Base-by-base conservation (phyloP, 2,329 filamentous ascomycete genomes). In the Aspergillus vadensis region DNA sequence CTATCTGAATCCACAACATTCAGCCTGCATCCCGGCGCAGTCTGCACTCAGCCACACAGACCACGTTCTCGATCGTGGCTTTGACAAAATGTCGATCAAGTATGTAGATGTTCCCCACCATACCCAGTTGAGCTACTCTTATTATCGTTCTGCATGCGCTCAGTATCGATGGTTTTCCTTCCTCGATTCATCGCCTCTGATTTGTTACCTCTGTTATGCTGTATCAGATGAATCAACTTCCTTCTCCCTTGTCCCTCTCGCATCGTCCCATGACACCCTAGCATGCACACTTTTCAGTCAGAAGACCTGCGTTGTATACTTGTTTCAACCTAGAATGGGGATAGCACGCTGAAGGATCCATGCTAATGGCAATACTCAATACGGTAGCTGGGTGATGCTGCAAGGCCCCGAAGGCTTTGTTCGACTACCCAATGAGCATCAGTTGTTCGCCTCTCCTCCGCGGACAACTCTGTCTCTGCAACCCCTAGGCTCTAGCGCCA, bases 301-400 rank as follows among this genome's bases (percentile, higher is more conserved):
- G 12, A 14, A 44, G 9, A 19, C 47, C 19, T 36, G 32, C 14
- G 15, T 21, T n/a, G 32, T 36, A 15, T 36, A 36, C 32, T 36
- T 36, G 5, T 36, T 36, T 36, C 32, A 36, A 36, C 10, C 12
- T 2, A 36, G 12, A 15, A 50, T 50, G 47, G 7, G 19, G n/a
- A n/a, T n/a, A 12, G 6, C 15, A 32, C 7, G 25, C 25, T 5
- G 47, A 19, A 27, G 15, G 6, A 19, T 12, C 4, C 7, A n/a
- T n/a, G 25, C 47, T 50, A 50, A 50, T 17, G 15, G n/a, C n/a
- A 10, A 49, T 25, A 9, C 21, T 10, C 48, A 44, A 48, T 32
- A 51, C n/a, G 41, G 63, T 74, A 91, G 88, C 76, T 97, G 94
- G 94, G 94, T 97, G 49, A 97, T 97, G 93, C 87, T 96, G 72